Percentiles rank a stretch among this genome's conserved stretches.
These are phyloP conservation scores for Cladosporium oxysporum DNA, from an alignment of 2,329 filamentous ascomycete species.

Conservation along the genomic window DNA sequence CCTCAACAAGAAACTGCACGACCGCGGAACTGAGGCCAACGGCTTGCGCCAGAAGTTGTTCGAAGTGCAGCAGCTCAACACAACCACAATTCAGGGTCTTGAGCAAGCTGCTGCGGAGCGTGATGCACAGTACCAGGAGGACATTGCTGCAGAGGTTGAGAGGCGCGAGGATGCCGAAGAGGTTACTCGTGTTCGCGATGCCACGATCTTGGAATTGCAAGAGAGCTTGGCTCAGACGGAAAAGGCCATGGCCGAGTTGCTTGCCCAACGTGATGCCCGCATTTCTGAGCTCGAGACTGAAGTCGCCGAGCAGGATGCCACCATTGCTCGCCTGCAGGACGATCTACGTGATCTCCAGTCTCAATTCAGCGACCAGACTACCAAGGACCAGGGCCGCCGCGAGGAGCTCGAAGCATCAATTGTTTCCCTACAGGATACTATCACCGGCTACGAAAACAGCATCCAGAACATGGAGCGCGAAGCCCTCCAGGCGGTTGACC, in stretches of 20 bases:
- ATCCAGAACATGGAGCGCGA: conserved; percentile 33
- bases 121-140: conserved; percentile 41
- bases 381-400: conserved; percentile 24
- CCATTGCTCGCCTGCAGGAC: conserved; percentile 32
- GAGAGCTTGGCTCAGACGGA: conserved; percentile 39
- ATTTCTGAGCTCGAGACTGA: conserved; percentile 34
- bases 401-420: conserved; percentile 34
- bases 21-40: conserved; percentile 49
- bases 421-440: conserved; percentile 27
- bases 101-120: conserved; percentile 41
- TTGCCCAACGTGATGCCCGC: conserved; percentile 35
- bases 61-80: conserved; percentile 46
- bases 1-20: conserved; percentile 43
- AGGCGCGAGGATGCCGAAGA: conserved; percentile 43
- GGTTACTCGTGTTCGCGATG: conserved; percentile 37
- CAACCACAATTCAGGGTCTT: conserved; percentile 41
- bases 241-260: conserved; percentile 28
- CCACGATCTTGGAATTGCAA: conserved; percentile 40
- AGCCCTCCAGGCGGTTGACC: conserved; percentile 26
- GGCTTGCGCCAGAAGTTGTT: conserved; percentile 52
- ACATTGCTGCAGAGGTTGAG: conserved; percentile 42
- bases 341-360: conserved; percentile 31
- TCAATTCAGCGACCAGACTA: conserved; percentile 23
- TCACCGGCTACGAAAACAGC: conserved; percentile 28
- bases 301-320: conserved; percentile 27